A percentile compares a stretch with the other conserved stretches of the same genome.
Evolutionary conservation across 2,329 filamentous ascomycete genomes (phyloP).

Genomic region (Colletotrichum limetticola): DNA sequence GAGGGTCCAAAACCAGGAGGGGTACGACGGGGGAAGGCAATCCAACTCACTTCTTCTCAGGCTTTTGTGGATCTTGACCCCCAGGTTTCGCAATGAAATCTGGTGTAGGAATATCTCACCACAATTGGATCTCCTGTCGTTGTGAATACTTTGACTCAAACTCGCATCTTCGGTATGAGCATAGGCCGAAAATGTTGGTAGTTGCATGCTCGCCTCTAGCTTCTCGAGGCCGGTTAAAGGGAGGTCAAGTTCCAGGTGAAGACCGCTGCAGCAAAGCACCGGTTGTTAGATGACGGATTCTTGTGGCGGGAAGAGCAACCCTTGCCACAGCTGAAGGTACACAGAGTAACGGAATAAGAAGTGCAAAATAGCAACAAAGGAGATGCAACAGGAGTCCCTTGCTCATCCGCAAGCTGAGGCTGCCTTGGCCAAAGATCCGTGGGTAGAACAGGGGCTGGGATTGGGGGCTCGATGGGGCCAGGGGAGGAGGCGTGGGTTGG

Average conservation of each 20-base stretch:
- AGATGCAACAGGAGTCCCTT: background rate
- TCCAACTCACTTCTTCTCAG: conserved; percentile 61
- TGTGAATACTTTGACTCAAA: conserved; percentile 29
- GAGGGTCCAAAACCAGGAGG: background rate
- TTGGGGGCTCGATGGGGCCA: background rate
- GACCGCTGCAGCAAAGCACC: conserved; percentile 49
- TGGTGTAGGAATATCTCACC: conserved; percentile 70
- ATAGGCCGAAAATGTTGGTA: conserved; percentile 3
- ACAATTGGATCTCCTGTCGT: conserved; percentile 63
- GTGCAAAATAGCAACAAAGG: background rate
- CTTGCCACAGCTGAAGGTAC: background rate
- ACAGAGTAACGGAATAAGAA: background rate
- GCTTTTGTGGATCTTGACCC: conserved; percentile 61
- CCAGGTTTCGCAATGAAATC: conserved; percentile 65
- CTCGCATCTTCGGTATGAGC: background rate
- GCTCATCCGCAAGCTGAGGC: background rate
- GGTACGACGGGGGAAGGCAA: background rate
- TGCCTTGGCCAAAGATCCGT: background rate
- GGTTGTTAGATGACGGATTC: conserved; percentile 16
- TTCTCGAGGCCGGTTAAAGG: conserved; percentile 65
- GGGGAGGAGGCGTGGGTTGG: background rate
- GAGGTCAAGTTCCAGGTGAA: conserved; percentile 68
- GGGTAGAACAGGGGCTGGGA: conserved; percentile 13
- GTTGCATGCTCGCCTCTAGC: conserved; percentile 61
- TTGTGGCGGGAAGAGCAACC: background rate